Base-by-base conservation (phyloP, 257 asterid genomes). In the Solanum medicagineum region DNA sequence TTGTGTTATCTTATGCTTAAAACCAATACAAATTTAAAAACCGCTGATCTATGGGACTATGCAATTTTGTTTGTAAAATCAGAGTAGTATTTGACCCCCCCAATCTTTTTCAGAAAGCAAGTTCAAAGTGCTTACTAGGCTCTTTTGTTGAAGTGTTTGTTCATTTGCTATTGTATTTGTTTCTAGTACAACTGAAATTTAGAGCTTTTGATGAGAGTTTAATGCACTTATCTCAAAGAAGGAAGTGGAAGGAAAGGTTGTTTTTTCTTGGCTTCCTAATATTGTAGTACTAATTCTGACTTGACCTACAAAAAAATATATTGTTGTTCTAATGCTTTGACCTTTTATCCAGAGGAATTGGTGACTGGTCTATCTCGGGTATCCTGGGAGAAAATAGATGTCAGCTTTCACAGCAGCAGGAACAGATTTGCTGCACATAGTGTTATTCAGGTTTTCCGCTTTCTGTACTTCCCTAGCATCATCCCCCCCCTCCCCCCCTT, bases 301-400 rank as follows among this genome's bases (percentile, higher is more conserved):
- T 26, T 44, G 44, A 53, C 74, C 29, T 85, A 63, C 54, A 36
- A n/a, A 19, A 71, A 45, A 70, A 45, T 4, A 68, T 65, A 60
- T 84, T 69, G 20, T 63, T 79, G 10, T 79, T 63, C 65, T 79
- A 79, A 79, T 53, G 65, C 59, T 80, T 79, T 70, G 89, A 74
- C 26, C 81, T 74, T 36, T 45, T 26, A 75, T 87, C 63, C 95
- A 97, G 99, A 92, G 93, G 94, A 93, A 88, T 87, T 95, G 65
- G 89, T 97, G 80, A 95, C 88, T n/a, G 95, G 95, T 24, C 93
- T 97, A 44, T 93, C 98, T 86, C 93, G 95, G 65, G 87, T 97
- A 83, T 86, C 99, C 13, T 97, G 99, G 99, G 99, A 97, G 92
- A 97, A 97, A 91, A 97, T 97, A 79, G 99, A 97, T 51, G 95